Evolutionary conservation across 2,329 filamentous ascomycete genomes (phyloP).

Genomic region (Cercospora brassicicola): DNA sequence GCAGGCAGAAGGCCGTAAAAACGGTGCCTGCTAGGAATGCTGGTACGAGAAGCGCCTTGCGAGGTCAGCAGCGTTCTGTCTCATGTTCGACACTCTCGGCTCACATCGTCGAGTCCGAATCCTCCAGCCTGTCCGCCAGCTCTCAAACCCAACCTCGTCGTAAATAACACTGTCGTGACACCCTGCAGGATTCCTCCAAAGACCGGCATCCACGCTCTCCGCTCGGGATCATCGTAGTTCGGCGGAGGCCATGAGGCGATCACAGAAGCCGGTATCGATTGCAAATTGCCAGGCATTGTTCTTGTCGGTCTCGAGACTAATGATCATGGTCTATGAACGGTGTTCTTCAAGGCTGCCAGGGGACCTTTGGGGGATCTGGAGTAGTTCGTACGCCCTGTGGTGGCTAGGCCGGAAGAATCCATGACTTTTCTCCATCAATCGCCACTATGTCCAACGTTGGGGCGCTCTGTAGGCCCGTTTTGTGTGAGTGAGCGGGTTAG

Average conservation of each 20-base stretch:
- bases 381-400: not conserved
- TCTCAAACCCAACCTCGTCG: constrained; percentile 29
- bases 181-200: constrained; percentile 24
- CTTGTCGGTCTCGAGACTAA: not conserved
- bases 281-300: constrained; percentile 33
- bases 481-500: not conserved
- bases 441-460: not conserved
- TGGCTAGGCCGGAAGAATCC: not conserved
- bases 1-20: constrained; percentile 21
- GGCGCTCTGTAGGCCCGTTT: not conserved
- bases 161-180: constrained; percentile 26
- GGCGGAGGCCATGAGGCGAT: constrained; percentile 29
- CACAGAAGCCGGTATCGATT: constrained; percentile 23
- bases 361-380: not conserved
- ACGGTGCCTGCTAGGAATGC: constrained; percentile 25
- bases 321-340: not conserved
- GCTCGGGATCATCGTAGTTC: constrained; percentile 31
- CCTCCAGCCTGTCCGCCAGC: constrained; percentile 27
- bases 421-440: not conserved
- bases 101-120: constrained; percentile 31
- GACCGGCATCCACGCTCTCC: constrained; percentile 28
- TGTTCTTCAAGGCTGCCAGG: not conserved
- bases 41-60: constrained; percentile 18
- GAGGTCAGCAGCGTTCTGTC: not conserved
- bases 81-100: too few species aligned